phyloP scores from a whole-genome alignment of 2,329 filamentous ascomycete genomes.

The Didymella exigua region DNA sequence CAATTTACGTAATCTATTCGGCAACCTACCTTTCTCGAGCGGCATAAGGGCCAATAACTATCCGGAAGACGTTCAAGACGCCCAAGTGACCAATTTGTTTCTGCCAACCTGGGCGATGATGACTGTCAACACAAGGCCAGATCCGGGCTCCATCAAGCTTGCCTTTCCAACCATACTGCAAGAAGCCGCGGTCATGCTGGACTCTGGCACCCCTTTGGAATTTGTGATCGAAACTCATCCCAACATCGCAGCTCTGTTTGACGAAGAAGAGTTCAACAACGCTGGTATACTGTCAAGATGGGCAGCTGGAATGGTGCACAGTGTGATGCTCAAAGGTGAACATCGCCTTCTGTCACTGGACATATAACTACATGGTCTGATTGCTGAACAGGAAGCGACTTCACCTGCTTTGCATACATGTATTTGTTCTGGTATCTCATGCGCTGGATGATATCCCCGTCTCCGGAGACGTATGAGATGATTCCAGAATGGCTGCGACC shows the following conservation, averaged over 20 bases:
- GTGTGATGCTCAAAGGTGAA: conserved; percentile 26
- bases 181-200: conserved; percentile 22
- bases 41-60: conserved; percentile 19
- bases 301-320: conserved; percentile 32
- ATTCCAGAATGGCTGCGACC: conserved; percentile 35
- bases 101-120: conserved; percentile 37
- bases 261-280: conserved; percentile 22
- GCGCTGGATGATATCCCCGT: conserved; percentile 36
- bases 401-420: conserved; percentile 34
- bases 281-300: conserved; percentile 30
- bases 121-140: conserved; percentile 27
- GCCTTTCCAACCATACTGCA: conserved; percentile 19
- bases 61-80: conserved; percentile 15
- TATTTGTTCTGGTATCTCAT: conserved; percentile 31
- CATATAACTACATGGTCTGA: neutral
- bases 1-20: conserved; percentile 25
- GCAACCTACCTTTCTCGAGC: conserved; percentile 26
- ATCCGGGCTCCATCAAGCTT: conserved; percentile 24
- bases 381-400: conserved; percentile 23
- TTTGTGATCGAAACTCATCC: conserved; percentile 27
- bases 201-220: conserved; percentile 15
- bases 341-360: neutral
- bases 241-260: conserved; percentile 31
- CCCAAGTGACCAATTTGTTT: conserved; percentile 22
- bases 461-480: conserved; percentile 28